Percentiles rank a stretch among this genome's conserved stretches.
phyloP scores from a whole-genome alignment of 441 rosid genomes.

The Cnidoscolus chayamansa region DNA sequence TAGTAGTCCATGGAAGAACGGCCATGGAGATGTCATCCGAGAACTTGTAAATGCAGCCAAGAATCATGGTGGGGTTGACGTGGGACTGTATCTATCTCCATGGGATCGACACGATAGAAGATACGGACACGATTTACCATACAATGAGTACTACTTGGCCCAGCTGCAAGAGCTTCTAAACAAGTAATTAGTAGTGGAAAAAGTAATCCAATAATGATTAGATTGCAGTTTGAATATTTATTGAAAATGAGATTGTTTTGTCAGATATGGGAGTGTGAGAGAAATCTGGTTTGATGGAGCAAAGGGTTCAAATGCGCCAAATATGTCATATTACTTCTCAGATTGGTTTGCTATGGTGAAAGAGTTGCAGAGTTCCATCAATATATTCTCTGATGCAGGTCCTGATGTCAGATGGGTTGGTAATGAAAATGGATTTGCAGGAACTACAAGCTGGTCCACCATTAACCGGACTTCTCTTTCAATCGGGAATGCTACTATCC shows the following conservation, averaged over 20 bases:
- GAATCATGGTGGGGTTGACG: slow-evolving; percentile 41
- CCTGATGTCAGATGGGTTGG: slow-evolving; percentile 78
- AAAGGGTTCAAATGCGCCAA: slow-evolving; percentile 54
- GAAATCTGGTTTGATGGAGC: slow-evolving; percentile 87
- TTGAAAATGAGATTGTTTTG: not conserved
- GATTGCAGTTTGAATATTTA: too few relatives aligned
- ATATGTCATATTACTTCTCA: slow-evolving; percentile 55
- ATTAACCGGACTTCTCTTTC: slow-evolving; percentile 50
- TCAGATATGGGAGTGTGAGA: slow-evolving; percentile 49
- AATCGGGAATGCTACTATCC: slow-evolving; percentile 53
- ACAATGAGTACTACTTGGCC: slow-evolving; percentile 67
- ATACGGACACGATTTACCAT: slow-evolving; percentile 56
- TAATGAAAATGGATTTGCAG: slow-evolving; percentile 58
- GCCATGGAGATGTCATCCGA: slow-evolving; percentile 56
- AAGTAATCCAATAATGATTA: too few relatives aligned
- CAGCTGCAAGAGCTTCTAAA: slow-evolving; percentile 61
- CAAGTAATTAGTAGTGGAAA: slow-evolving; percentile 27
- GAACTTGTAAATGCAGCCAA: slow-evolving; percentile 49
- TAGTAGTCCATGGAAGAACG: slow-evolving; percentile 52
- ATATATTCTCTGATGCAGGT: slow-evolving; percentile 71
- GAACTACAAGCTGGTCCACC: slow-evolving; percentile 61
- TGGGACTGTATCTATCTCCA: slow-evolving; percentile 63
- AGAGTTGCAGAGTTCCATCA: slow-evolving; percentile 64
- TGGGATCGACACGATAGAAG: slow-evolving; percentile 72
- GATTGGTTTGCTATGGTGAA: slow-evolving; percentile 79